Conservation (phyloP, 225 moss, liverwort and hornwort species). For the Anthoceros angustus region DNA sequence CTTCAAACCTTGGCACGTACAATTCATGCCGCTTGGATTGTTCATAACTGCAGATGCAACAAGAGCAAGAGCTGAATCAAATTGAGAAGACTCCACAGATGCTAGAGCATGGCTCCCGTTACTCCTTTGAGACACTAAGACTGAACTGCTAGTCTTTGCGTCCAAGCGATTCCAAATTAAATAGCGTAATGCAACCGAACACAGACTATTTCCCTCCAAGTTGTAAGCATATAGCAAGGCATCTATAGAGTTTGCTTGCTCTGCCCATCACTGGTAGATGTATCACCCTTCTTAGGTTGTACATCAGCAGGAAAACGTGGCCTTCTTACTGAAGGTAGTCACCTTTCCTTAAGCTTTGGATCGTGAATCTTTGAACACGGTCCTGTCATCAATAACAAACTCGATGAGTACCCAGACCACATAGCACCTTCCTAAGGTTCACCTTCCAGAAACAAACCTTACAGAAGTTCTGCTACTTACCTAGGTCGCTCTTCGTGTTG, state of each 20-base stretch:
- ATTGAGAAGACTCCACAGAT: background rate
- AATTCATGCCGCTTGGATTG: slow-evolving; percentile 66
- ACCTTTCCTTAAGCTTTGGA: slow-evolving; percentile 98
- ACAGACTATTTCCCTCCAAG: background rate
- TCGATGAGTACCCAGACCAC: background rate
- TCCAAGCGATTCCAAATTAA: background rate
- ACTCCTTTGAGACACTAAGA: too few relatives aligned
- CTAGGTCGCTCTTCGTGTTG: slow-evolving; percentile 98
- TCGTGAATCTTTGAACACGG: slow-evolving; percentile 81
- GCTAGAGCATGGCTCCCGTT: background rate
- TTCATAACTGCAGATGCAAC: slow-evolving; percentile 43
- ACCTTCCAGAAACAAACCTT: background rate
- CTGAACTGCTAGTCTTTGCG: background rate
- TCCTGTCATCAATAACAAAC: slow-evolving; percentile 26
- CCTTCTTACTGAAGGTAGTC: slow-evolving; percentile 67
- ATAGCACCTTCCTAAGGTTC: slow-evolving; percentile 9
- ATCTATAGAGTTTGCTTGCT: slow-evolving; percentile 1
- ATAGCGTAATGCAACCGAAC: background rate
- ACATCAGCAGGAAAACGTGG: slow-evolving; percentile 39
- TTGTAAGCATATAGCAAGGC: background rate
- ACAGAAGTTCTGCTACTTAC: slow-evolving; percentile 15
- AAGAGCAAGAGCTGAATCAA: background rate
- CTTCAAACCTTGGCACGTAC: slow-evolving; percentile 62
- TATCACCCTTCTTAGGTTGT: slow-evolving; percentile 25
- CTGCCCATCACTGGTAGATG: slow-evolving; percentile 26